Evolutionary conservation across 768 basidiomycete species (phyloP).

Genomic region (Scleroderma citrinum): DNA sequence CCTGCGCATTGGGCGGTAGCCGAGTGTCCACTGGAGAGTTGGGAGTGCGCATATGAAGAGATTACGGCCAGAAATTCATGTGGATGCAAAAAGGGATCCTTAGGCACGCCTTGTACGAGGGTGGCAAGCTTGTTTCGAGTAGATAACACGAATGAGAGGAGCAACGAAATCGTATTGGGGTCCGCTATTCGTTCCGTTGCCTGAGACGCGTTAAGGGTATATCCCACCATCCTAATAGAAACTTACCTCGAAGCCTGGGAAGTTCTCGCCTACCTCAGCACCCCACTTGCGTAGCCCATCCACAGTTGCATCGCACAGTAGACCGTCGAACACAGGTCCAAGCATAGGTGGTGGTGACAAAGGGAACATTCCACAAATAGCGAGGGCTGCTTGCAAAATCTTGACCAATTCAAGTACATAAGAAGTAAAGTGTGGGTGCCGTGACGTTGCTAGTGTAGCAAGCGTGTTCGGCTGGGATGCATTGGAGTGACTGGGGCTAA

Average conservation of each 20-base stretch:
- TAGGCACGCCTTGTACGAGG: conserved; percentile 46
- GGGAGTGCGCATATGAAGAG: conserved; percentile 21
- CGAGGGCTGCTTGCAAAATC: conserved; percentile 64
- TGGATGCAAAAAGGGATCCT: conserved; percentile 77
- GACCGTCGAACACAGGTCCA: conserved; percentile 44
- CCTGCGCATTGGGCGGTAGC: background rate
- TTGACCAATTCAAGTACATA: conserved; percentile 75
- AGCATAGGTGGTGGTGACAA: conserved; percentile 12
- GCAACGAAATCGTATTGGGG: conserved; percentile 61
- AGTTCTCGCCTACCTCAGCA: conserved; percentile 55
- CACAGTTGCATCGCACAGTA: conserved; percentile 73
- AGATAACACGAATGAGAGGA: conserved; percentile 63
- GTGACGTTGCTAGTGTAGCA: conserved; percentile 9
- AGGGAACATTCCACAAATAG: conserved; percentile 64
- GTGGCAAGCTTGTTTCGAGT: conserved; percentile 65
- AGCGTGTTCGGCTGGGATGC: conserved; percentile 8
- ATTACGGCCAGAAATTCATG: conserved; percentile 49
- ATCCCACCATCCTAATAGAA: background rate
- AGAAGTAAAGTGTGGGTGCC: conserved; percentile 44
- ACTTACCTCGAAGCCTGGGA: conserved; percentile 54
- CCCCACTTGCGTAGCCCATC: conserved; percentile 69
- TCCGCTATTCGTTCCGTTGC: conserved; percentile 70
- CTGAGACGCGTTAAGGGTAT: conserved; percentile 27
- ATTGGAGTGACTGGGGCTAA: conserved; percentile 12
- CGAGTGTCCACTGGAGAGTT: conserved; percentile 2